A percentile compares a stretch with the other conserved stretches of the same genome.
These are phyloP conservation scores for Candida lessepsii DNA, from an alignment of 805 yeast genomes.

Conservation along the genomic window DNA sequence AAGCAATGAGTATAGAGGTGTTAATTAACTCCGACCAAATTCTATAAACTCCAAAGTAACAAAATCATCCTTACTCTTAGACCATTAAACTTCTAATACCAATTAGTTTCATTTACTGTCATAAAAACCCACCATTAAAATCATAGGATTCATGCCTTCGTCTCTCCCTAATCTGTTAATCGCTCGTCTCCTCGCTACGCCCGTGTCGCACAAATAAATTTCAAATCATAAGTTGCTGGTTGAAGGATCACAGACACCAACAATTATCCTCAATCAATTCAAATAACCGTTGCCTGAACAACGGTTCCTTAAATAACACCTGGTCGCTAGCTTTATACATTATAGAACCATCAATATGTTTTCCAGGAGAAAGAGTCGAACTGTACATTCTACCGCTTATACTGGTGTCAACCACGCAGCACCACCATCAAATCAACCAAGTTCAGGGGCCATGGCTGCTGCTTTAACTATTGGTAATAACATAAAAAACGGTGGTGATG, in stretches of 20 bases:
- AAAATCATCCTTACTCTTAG: too few species aligned
- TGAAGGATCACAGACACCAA: neutral
- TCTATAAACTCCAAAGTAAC: too few species aligned
- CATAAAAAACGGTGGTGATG: constrained; percentile 11
- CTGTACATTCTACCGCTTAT: constrained; percentile 34
- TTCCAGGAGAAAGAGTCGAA: constrained; percentile 31
- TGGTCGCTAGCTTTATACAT: too few species aligned
- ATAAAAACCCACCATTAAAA: too few species aligned
- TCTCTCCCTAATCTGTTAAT: too few species aligned
- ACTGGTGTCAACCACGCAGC: constrained; percentile 43
- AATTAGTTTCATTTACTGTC: too few species aligned
- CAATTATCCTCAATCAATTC: neutral
- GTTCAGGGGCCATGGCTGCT: constrained; percentile 42
- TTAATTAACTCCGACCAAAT: too few species aligned
- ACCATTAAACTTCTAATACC: too few species aligned
- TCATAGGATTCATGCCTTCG: too few species aligned
- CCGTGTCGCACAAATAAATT: constrained; percentile 2
- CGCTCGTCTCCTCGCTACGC: neutral
- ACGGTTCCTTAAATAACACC: too few species aligned
- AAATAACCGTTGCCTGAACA: too few species aligned
- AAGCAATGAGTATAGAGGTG: too few species aligned
- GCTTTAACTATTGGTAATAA: constrained; percentile 43
- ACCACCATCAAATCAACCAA: constrained; percentile 34
- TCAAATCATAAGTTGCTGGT: constrained; percentile 5
- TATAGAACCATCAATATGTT: constrained; percentile 22